Evolutionary conservation across 192 early-diverging fungal species (phyloP), one percentile per base, ranked within the genome.

Genomic region (Physocladia obscura): DNA sequence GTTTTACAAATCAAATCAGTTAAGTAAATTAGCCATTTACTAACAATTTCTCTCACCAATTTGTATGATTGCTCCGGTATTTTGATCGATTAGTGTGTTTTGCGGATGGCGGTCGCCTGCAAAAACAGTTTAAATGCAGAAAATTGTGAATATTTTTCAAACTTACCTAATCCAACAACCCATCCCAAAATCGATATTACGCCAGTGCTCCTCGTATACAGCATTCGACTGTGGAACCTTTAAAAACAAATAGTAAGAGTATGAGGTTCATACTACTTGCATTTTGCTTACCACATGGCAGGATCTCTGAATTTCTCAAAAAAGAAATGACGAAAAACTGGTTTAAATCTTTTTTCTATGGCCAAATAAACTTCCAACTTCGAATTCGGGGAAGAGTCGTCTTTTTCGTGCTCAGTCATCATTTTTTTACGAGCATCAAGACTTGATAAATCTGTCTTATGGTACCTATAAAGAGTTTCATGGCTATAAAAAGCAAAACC

Each of bases 51-150:
- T 19, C 37, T 8, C 24, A 68, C 65, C 96, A 40, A 98, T 98
- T 74, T 98, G 96, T 36, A 98, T 87, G 13, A 96, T 62, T 55
- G 95, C 94, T 2, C 90, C 96, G 0, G 90, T 87, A 2, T 71
- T 72, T 49, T 81, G 79, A 67, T 98, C 93, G 4, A 98, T 79
- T 59, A 98, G 65, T 26, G 96, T 95, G 74, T 98, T 98, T 68
- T 94, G 91, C 56, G 92, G 71, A 71, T 98, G 96, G 0, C 96
- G 84, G 76, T 98, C 96, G 24, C 96, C 96, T 4, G n/a, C n/a
- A n/a, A n/a, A n/a, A n/a, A n/a, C n/a, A n/a, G n/a, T n/a, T n/a
- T n/a, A n/a, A n/a, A n/a, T n/a, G n/a, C n/a, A n/a, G n/a, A n/a
- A n/a, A n/a, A n/a, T n/a, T n/a, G n/a, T n/a, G n/a, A n/a, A n/a